Base-by-base conservation (phyloP, 139 green algal species). In the Haematococcus sp. region DNA sequence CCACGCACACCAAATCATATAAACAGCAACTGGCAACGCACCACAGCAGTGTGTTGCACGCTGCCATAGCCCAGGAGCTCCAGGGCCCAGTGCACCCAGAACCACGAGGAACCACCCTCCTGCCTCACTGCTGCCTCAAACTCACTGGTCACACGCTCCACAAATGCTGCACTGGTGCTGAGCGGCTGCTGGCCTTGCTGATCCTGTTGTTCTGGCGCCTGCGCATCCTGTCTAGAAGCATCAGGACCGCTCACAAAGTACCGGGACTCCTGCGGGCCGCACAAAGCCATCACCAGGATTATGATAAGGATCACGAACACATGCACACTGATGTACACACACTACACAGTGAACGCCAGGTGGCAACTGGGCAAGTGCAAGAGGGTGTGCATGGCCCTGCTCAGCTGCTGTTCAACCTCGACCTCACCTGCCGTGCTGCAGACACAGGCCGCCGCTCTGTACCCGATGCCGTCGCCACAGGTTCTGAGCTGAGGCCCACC, bases 31-130 rank as follows among this genome's bases (percentile, higher is more conserved):
- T 61, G 54, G n/a, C 23, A 65, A 34, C 58, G n/a, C 11, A 65
- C 58, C 58, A 23, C n/a, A 25, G 44, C 46, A 31, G 44, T 73
- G 40, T 73, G 66, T 3, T 31, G 33, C 40, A n/a, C 30, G 22
- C 44, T 34, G 23, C 44, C 66, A 73, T 61, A 73, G 3, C 66
- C 66, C n/a, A 73, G 35, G 3, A 60, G 43, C 46, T 60, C 44
- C 17, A 56, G 33, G n/a, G 33, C 40, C 27, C 33, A 51, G 44
- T 19, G 27, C 28, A 73, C 4, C 66, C 66, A 73, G 40, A 54
- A 51, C 40, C 40, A 44, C 19, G 28, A 25, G 40, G 66, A 25
- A 22, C 23, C 13, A 4, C 35, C 30, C 66, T 54, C 27, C 25
- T 34, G 23, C 58, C 25, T 9, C 23, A 65, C 11, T 11, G 30